Evolutionary conservation across 2,329 filamentous ascomycete species (phyloP), one percentile per base, ranked within the genome.

Genomic region (Calonectria honghensis): DNA sequence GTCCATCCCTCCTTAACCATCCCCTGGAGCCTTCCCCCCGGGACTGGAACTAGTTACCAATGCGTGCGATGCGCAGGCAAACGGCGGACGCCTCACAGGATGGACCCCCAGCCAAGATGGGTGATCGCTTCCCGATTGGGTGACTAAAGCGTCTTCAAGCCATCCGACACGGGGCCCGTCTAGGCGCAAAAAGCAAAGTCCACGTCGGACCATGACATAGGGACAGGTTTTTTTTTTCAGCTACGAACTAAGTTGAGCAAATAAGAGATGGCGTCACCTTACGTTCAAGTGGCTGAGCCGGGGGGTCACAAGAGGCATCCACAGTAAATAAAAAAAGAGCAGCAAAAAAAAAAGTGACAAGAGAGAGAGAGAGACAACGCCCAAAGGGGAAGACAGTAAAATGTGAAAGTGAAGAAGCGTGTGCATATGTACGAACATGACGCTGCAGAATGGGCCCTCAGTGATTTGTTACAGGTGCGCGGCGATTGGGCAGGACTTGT

Each of bases 181-280:
- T 5, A 52, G 48, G 52, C 18, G 35, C 24, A 39, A 69, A 69
- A 65, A 66, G 69, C 69, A 65, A 71, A 24, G 37, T 45, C 37
- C 61, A 45, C 10, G 51, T 65, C 59, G 37, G n/a, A 65, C 68
- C 37, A 41, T 59, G 48, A 9, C 6, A 4, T 24, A 45, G 37
- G 32, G 24, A 9, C 3, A 9, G n/a, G 50, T 50, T 50, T 50
- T 65, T 65, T 65, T 50, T 65, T 65, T 65, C 61, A 41, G 65
- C 65, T 54, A 29, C 6, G 16, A 41, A 31, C 32, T 37, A 41
- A 39, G 57, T 39, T 41, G 57, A 63, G 57, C 57, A 63, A 63
- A 39, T 63, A 41, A 29, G 14, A 27, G 14, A 63, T 63, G 57
- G 57, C 57, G 57, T 63, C 57, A 63, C 57, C 24, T 61, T 61